phyloP scores from a whole-genome alignment of 2,329 filamentous ascomycete genomes.

The Xylaria digitata region DNA sequence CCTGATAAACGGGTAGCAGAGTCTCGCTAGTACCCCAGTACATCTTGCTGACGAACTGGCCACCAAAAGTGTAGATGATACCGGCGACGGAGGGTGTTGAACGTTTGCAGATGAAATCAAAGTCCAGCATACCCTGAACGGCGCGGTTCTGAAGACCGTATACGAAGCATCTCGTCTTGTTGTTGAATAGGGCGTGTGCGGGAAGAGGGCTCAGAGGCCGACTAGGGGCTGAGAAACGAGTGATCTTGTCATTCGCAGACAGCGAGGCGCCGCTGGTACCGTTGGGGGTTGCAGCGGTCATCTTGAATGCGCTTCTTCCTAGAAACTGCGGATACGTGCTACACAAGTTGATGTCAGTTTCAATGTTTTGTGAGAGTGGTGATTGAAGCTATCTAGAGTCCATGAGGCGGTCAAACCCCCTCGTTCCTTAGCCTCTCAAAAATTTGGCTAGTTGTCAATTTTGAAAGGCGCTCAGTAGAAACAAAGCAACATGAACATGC shows the following conservation, averaged over 20 bases:
- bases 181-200: constrained; percentile 93
- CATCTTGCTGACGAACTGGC: constrained; percentile 99
- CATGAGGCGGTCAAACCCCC: constrained; percentile 1
- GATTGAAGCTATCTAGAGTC: background rate
- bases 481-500: background rate
- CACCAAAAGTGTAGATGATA: constrained; percentile 99
- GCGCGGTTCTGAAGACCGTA: constrained; percentile 98
- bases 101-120: constrained; percentile 99
- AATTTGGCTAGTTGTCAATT: background rate
- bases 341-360: constrained; percentile 25
- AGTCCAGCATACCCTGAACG: constrained; percentile 95
- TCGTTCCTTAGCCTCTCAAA: background rate
- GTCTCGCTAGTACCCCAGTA: constrained; percentile 99
- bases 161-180: constrained; percentile 99
- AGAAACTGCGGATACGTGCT: constrained; percentile 18
- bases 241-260: constrained; percentile 98
- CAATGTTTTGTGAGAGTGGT: background rate
- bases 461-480: background rate
- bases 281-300: constrained; percentile 65
- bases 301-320: constrained; percentile 54
- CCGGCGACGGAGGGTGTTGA: constrained; percentile 94
- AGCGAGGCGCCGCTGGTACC: constrained; percentile 63
- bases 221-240: constrained; percentile 92
- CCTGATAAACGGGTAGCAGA: constrained; percentile 96
- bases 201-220: constrained; percentile 89